Evolutionary conservation across 768 basidiomycete species (phyloP).

Genomic region (Phanerochaete sordida): DNA sequence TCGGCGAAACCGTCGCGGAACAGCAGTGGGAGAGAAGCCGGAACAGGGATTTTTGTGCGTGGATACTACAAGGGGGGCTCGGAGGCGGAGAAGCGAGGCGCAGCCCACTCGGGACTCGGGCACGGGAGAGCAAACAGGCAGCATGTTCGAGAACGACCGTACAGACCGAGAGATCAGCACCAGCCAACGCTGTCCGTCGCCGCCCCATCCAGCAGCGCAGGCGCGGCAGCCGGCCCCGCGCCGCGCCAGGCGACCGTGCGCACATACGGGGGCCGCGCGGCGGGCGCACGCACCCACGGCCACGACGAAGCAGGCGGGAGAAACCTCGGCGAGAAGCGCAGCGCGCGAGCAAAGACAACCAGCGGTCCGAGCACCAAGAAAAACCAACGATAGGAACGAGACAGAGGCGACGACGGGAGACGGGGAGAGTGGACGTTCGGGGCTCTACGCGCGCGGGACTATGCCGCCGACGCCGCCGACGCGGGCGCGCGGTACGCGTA

Average conservation of each 20-base stretch:
- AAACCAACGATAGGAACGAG: neutral
- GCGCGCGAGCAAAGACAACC: neutral
- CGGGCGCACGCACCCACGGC: neutral
- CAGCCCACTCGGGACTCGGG: neutral
- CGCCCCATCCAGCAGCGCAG: neutral
- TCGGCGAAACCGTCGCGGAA: neutral
- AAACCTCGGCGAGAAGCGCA: neutral
- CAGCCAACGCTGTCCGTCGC: neutral
- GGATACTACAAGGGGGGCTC: neutral
- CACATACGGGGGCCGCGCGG: neutral
- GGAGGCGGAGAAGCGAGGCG: too few relatives aligned
- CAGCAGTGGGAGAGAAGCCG: too few relatives aligned
- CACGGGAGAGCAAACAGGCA: neutral
- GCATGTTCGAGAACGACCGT: neutral
- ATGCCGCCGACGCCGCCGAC: neutral
- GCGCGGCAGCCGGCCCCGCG: neutral
- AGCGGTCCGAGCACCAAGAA: neutral
- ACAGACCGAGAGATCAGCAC: neutral
- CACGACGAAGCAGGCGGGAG: neutral
- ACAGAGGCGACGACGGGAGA: neutral
- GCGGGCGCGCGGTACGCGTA: constrained; percentile 8
- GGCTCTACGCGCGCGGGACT: neutral
- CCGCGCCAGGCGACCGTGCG: neutral
- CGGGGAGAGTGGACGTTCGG: neutral
- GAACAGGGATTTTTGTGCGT: neutral